Percentiles rank a stretch among this genome's conserved stretches.
These are phyloP conservation scores for Solanum piurae DNA, from an alignment of 257 asterid genomes.

Conservation along the genomic window DNA sequence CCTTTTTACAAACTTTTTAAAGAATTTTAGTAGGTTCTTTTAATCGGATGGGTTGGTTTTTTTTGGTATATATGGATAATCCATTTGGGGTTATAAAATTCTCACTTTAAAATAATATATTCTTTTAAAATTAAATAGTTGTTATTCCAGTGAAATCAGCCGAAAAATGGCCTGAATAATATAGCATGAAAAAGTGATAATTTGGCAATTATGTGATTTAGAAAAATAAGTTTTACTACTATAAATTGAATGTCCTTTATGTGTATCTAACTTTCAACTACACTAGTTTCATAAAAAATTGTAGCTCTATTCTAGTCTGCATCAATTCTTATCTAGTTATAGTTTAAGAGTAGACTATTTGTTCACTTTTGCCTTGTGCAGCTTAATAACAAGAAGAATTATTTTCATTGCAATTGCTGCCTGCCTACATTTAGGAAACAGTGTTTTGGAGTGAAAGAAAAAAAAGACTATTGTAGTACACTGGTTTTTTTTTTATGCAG, in stretches of 20 bases:
- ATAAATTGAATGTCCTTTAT: background rate
- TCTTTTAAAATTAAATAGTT: background rate
- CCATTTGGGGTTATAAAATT: background rate
- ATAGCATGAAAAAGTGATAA: background rate
- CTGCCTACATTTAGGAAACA: background rate
- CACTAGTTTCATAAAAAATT: background rate
- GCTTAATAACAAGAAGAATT: background rate
- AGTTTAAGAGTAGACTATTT: background rate
- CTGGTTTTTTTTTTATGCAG: too few species aligned
- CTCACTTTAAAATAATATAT: background rate
- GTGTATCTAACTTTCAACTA: background rate
- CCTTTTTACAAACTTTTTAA: background rate
- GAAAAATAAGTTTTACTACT: background rate
- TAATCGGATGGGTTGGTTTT: background rate
- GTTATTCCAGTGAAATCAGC: background rate
- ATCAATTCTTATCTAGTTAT: background rate
- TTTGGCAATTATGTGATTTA: background rate
- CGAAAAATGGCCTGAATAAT: background rate
- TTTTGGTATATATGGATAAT: background rate
- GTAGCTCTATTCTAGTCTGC: background rate
- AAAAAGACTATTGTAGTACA: background rate
- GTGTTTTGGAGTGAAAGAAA: background rate
- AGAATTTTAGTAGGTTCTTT: background rate
- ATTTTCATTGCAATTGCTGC: background rate
- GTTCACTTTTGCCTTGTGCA: background rate